Base-by-base conservation (phyloP, 345 rosid species). In the Cochlearia excelsa region DNA sequence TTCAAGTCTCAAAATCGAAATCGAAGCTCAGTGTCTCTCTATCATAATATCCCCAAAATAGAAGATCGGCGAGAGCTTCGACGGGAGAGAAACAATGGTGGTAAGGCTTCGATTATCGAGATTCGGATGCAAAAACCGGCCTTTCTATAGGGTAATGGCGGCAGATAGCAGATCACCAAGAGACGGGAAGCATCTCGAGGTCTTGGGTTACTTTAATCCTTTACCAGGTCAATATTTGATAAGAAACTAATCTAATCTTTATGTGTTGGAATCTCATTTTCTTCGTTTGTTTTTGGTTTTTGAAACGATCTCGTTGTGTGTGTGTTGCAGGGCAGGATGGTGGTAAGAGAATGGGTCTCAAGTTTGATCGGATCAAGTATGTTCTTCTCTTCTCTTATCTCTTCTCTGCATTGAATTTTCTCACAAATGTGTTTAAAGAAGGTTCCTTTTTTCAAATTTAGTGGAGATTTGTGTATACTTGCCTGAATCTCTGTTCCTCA, bases 311-410 rank as follows among this genome's bases (percentile, higher is more conserved):
- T 45, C n/a, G 11, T 2, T 43, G 42, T 45, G 30, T 29, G 23
- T 66, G 54, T 63, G 40, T 33, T 33, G 34, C 70, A 93, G 94
- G 95, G 63, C 95, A 85, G 73, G 99, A 85, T 62, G 88, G 95
- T 16, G 95, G 95, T 51, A 93, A 93, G 74, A 65, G 97, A 46
- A 87, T 93, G 97, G 94, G 99, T 59, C 81, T 86, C 6, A 89
- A 86, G 67, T 93, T 93, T 45, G 94, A 83, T 34, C 85, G 94
- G 63, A 85, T 88, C 9, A 86, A 92, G 98, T 88, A 84, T 82
- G 86, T 69, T 38, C 23, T 27, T 43, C 34, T 10, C 6, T 44
- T 29, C 50, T 43, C 1, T 30, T 49, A 6, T 34, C 6, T 55
- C 7, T 26, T 0, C 7, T 23, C 30, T 45, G 6, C 42, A 37